phyloP scores from a whole-genome alignment of 2,329 filamentous ascomycete genomes.

The Trichoderma sp. region DNA sequence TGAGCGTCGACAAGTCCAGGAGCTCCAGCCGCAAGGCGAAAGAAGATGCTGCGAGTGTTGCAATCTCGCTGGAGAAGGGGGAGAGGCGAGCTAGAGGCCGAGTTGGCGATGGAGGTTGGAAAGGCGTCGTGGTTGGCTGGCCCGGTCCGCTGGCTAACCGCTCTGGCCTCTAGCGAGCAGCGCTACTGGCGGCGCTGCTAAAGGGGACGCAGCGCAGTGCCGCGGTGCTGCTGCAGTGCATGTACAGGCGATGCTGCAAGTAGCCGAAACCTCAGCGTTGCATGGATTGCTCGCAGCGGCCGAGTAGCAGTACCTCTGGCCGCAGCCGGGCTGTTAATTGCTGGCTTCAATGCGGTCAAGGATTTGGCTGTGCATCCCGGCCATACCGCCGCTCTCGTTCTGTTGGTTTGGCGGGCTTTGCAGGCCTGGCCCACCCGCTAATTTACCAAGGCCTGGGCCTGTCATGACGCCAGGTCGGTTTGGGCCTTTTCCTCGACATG shows the following conservation, averaged over 20 bases:
- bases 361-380: slow-evolving; percentile 15
- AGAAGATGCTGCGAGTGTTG: not conserved
- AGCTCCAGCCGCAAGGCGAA: slow-evolving; percentile 1
- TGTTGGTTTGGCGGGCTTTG: slow-evolving; percentile 1
- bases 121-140: slow-evolving; percentile 18
- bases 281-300: not conserved
- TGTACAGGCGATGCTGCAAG: not conserved
- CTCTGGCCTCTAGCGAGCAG: slow-evolving; percentile 18
- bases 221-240: not conserved
- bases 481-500: slow-evolving; percentile 20
- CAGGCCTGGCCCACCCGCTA: slow-evolving; percentile 26
- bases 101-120: slow-evolving; percentile 25
- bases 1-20: slow-evolving; percentile 5
- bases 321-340: not conserved
- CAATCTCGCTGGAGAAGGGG: slow-evolving; percentile 22
- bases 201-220: slow-evolving; percentile 20
- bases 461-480: slow-evolving; percentile 14
- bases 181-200: slow-evolving; percentile 21
- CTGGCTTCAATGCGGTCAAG: slow-evolving; percentile 11
- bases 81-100: slow-evolving; percentile 19
- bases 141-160: not conserved
- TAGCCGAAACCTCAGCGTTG: not conserved
- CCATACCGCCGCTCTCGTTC: slow-evolving; percentile 7
- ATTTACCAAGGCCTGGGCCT: slow-evolving; percentile 19
- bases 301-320: not conserved